Evolutionary conservation across 306 rosid genomes (phyloP).

Genomic region (Prunus mira): DNA sequence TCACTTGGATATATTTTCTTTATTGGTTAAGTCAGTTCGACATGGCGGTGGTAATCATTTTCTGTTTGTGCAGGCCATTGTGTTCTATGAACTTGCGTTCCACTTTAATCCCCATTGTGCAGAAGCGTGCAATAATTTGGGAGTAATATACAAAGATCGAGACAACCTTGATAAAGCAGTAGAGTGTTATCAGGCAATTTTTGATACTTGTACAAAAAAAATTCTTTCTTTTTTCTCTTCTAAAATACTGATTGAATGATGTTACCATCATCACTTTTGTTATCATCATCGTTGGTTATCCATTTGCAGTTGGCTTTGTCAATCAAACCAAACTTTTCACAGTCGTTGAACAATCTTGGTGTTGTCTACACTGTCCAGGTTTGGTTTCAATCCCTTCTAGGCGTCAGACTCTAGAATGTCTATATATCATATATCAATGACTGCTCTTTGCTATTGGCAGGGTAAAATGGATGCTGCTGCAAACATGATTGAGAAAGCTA

Average conservation of each 20-base stretch:
- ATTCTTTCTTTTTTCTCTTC: neutral
- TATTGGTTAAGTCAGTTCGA: slow-evolving; percentile 15
- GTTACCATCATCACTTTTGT: slow-evolving; percentile 13
- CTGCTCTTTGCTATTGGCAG: slow-evolving; percentile 46
- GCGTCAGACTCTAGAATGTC: slow-evolving; percentile 19
- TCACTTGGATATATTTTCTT: slow-evolving; percentile 2
- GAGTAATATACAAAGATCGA: slow-evolving; percentile 96
- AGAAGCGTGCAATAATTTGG: slow-evolving; percentile 96
- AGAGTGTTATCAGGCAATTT: slow-evolving; percentile 91
- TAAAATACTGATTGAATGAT: slow-evolving; percentile 14
- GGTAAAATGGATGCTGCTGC: slow-evolving; percentile 99
- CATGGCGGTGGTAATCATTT: slow-evolving; percentile 1
- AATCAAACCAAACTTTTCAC: slow-evolving; percentile 91
- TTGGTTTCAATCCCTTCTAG: slow-evolving; percentile 19
- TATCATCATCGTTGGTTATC: slow-evolving; percentile 5
- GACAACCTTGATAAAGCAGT: slow-evolving; percentile 99
- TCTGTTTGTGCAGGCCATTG: slow-evolving; percentile 75
- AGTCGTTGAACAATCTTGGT: slow-evolving; percentile 97
- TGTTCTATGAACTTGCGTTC: slow-evolving; percentile 95
- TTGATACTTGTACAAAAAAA: neutral
- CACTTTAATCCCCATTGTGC: slow-evolving; percentile 98
- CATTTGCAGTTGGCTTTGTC: slow-evolving; percentile 79
- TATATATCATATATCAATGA: slow-evolving; percentile 15
- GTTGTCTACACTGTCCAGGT: slow-evolving; percentile 99
- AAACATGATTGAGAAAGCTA: slow-evolving; percentile 98